These are phyloP conservation scores for Parasitella parasitica DNA, from an alignment of 371 early-diverging fungal genomes.

Conservation along the genomic window DNA sequence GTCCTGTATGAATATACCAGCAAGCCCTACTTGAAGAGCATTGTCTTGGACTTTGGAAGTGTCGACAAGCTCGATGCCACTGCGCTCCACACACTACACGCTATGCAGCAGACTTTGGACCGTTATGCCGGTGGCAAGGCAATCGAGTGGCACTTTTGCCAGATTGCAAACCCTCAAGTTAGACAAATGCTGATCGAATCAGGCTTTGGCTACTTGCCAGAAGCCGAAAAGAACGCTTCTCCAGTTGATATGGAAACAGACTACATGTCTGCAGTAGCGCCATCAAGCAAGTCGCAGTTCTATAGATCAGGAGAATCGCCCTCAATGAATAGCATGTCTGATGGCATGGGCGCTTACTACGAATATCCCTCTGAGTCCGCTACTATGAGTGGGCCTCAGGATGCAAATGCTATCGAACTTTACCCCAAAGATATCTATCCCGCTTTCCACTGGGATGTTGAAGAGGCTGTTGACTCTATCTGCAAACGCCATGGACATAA, in stretches of 20 bases:
- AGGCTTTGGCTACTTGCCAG: conserved; percentile 30
- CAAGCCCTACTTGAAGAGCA: conserved; percentile 60
- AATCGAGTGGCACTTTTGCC: conserved; percentile 37
- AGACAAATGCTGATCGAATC: conserved; percentile 26
- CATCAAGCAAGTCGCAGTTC: not conserved
- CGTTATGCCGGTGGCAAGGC: conserved; percentile 30
- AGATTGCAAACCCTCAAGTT: conserved; percentile 17
- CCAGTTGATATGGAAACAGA: not conserved
- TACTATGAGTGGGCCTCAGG: too few relatives aligned
- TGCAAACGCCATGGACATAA: not conserved
- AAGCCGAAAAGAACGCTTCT: not conserved
- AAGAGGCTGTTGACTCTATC: conserved; percentile 7
- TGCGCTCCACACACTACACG: conserved; percentile 68
- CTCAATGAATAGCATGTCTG: not conserved
- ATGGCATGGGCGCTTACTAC: too few relatives aligned
- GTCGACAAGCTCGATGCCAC: conserved; percentile 79
- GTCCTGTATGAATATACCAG: conserved; percentile 4
- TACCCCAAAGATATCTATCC: conserved; percentile 8
- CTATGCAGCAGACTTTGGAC: conserved; percentile 39
- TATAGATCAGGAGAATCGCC: not conserved
- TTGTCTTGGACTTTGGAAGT: conserved; percentile 77
- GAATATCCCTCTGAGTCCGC: too few relatives aligned
- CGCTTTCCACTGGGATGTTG: conserved; percentile 20
- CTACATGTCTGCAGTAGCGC: too few relatives aligned
- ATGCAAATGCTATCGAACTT: not conserved